A percentile compares a stretch with the other conserved stretches of the same genome.
phyloP scores from a whole-genome alignment of 169 alveolate species.

The Theileria luwenshuni region DNA sequence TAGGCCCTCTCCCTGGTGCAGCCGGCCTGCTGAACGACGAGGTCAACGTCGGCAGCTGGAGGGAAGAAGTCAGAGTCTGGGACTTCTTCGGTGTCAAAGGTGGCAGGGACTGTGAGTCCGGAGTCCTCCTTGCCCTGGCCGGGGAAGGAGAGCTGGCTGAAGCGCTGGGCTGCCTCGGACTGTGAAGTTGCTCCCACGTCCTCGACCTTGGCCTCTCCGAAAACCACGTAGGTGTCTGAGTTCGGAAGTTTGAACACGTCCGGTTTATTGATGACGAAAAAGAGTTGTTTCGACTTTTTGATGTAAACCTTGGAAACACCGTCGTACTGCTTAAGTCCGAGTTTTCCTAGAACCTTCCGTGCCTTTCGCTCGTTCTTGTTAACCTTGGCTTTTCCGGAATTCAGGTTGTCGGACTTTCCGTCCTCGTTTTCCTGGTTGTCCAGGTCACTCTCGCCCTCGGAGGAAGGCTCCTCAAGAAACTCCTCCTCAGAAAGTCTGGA shows the following conservation, averaged over 20 bases:
- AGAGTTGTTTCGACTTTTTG: slow-evolving; percentile 89
- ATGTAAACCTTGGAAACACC: slow-evolving; percentile 91
- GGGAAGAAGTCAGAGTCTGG: slow-evolving; percentile 21
- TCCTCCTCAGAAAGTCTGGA: slow-evolving; percentile 45
- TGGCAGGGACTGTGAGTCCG: slow-evolving; percentile 20
- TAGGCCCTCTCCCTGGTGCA: slow-evolving; percentile 88
- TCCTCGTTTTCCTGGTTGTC: slow-evolving; percentile 53
- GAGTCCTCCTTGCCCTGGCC: slow-evolving; percentile 33
- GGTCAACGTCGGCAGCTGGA: slow-evolving; percentile 76
- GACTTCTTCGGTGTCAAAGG: slow-evolving; percentile 33
- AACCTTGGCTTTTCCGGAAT: slow-evolving; percentile 35
- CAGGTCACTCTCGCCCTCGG: slow-evolving; percentile 61
- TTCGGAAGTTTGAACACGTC: slow-evolving; percentile 91
- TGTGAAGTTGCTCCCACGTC: slow-evolving; percentile 82
- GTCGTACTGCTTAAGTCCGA: slow-evolving; percentile 90
- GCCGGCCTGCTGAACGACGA: slow-evolving; percentile 88
- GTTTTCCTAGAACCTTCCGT: slow-evolving; percentile 89
- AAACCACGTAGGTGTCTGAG: slow-evolving; percentile 91
- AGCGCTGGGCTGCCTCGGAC: slow-evolving; percentile 74
- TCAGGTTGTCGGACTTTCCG: slow-evolving; percentile 26
- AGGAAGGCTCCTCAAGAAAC: slow-evolving; percentile 41
- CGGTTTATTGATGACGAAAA: slow-evolving; percentile 90
- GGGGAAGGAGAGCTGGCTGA: slow-evolving; percentile 61
- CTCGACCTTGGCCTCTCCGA: slow-evolving; percentile 95
- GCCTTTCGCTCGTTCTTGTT: slow-evolving; percentile 94